Percentiles rank a stretch among this genome's conserved stretches.
phyloP scores from a whole-genome alignment of 2,329 filamentous ascomycete species.

The Polytolypa hystricis region DNA sequence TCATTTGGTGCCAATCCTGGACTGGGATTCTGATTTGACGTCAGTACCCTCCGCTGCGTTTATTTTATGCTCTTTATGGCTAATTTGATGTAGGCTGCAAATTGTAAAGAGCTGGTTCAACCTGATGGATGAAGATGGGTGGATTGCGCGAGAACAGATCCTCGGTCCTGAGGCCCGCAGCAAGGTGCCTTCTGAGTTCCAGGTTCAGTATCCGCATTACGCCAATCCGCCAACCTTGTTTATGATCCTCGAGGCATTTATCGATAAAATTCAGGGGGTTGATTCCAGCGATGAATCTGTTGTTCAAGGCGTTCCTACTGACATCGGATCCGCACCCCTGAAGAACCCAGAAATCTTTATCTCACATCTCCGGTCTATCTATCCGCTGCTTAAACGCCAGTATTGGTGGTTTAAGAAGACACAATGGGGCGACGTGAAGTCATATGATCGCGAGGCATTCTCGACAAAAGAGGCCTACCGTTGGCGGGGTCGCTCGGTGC shows the following conservation, averaged over 20 bases:
- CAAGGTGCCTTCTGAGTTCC: slow-evolving; percentile 89
- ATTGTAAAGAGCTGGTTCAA: slow-evolving; percentile 94
- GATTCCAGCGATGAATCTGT: slow-evolving; percentile 16
- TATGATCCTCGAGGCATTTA: slow-evolving; percentile 72
- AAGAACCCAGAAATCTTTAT: slow-evolving; percentile 57
- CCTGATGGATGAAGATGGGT: slow-evolving; percentile 91
- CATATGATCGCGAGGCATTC: slow-evolving; percentile 80
- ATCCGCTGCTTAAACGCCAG: slow-evolving; percentile 77
- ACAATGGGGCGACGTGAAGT: slow-evolving; percentile 78
- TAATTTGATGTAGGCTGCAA: slow-evolving; percentile 43
- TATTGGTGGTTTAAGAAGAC: slow-evolving; percentile 94
- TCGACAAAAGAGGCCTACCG: slow-evolving; percentile 87
- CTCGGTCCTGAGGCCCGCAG: slow-evolving; percentile 81
- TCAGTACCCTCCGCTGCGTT: slow-evolving; percentile 18
- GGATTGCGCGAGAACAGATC: slow-evolving; percentile 95
- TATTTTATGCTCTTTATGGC: slow-evolving; percentile 1
- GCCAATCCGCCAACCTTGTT: slow-evolving; percentile 95
- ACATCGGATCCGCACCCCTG: slow-evolving; percentile 52
- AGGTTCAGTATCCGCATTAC: slow-evolving; percentile 92
- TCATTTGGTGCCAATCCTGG: slow-evolving; percentile 77
- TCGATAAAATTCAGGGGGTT: slow-evolving; percentile 58
- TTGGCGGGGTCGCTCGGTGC: slow-evolving; percentile 80
- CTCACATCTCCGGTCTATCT: slow-evolving; percentile 63
- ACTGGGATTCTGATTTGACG: slow-evolving; percentile 88
- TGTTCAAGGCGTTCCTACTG: slow-evolving; percentile 24